Conservation (phyloP, 192 early-diverging fungal genomes). For the Backusella morwellensis region DNA sequence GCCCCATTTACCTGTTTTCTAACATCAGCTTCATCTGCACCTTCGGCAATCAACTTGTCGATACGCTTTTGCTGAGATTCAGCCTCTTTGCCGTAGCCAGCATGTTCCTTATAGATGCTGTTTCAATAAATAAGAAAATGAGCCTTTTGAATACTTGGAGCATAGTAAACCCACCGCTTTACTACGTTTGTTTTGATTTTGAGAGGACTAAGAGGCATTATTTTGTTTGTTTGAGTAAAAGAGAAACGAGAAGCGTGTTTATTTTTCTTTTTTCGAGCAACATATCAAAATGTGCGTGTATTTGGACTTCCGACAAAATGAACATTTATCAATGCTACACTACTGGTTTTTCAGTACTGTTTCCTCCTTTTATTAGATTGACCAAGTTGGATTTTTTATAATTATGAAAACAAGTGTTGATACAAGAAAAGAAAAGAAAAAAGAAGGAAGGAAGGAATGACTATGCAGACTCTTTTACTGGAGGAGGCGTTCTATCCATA, state of each 20-base stretch:
- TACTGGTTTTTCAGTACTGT: too few species aligned
- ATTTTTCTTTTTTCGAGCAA: neutral
- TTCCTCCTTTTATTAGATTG: too few species aligned
- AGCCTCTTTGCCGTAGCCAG: conserved; percentile 50
- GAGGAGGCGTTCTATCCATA: conserved; percentile 45
- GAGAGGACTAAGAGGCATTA: conserved; percentile 52
- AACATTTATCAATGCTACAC: too few species aligned
- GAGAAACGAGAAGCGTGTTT: neutral
- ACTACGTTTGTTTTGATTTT: conserved; percentile 59
- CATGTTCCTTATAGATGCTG: conserved; percentile 51
- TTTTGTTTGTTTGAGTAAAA: neutral
- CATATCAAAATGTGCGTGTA: neutral
- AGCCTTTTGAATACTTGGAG: neutral
- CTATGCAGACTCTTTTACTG: neutral
- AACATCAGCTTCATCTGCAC: conserved; percentile 55
- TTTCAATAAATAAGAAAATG: neutral
- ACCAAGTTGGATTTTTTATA: too few species aligned
- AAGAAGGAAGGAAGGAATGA: neutral
- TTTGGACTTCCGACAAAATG: neutral
- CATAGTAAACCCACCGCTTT: conserved; percentile 48
- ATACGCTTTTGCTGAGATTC: conserved; percentile 49
- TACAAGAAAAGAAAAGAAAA: neutral
- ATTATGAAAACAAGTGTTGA: too few species aligned
- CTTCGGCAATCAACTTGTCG: conserved; percentile 46
- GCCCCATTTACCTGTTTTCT: conserved; percentile 61